Percentiles rank a stretch among this genome's conserved stretches.
Evolutionary conservation across 1,139 yeast species (phyloP).

Genomic region (Suzukiozyma palmioleophila): DNA sequence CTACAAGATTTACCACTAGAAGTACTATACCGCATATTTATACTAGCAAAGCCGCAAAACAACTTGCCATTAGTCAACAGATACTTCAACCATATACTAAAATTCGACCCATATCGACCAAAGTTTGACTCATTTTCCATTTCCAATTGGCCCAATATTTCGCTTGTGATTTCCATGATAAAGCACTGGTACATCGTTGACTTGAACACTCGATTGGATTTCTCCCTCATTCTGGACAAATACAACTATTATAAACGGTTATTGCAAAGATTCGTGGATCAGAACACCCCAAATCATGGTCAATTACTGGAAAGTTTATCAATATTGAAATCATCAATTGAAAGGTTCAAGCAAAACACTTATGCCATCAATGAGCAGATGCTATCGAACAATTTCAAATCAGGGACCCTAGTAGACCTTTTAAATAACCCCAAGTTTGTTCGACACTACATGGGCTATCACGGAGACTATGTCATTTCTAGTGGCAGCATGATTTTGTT

Average conservation of each 20-base stretch:
- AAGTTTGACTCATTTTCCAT: slow-evolving; percentile 4
- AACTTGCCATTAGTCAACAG: slow-evolving; percentile 9
- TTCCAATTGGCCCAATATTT: slow-evolving; percentile 13
- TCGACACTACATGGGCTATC: neutral
- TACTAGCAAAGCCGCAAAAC: slow-evolving; percentile 23
- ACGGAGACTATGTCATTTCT: slow-evolving; percentile 3
- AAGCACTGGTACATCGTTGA: slow-evolving; percentile 15
- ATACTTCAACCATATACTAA: slow-evolving; percentile 9
- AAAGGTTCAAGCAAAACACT: neutral
- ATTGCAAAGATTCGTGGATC: neutral
- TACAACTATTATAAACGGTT: slow-evolving; percentile 7
- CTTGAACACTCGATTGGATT: slow-evolving; percentile 16
- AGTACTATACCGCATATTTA: slow-evolving; percentile 26
- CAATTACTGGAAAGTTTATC: neutral
- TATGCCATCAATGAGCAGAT: slow-evolving; percentile 7
- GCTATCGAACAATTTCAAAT: slow-evolving; percentile 8
- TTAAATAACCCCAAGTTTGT: neutral
- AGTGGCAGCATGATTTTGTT: slow-evolving; percentile 6
- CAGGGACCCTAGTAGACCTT: slow-evolving; percentile 4
- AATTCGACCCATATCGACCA: slow-evolving; percentile 9
- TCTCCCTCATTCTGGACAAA: slow-evolving; percentile 7
- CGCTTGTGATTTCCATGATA: slow-evolving; percentile 14
- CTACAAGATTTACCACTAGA: slow-evolving; percentile 29
- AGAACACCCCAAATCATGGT: neutral
- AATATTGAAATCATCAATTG: neutral